Percentiles rank a stretch among this genome's conserved stretches.
Evolutionary conservation across 2,329 filamentous ascomycete species (phyloP).

Genomic region (Xylaria sp.): DNA sequence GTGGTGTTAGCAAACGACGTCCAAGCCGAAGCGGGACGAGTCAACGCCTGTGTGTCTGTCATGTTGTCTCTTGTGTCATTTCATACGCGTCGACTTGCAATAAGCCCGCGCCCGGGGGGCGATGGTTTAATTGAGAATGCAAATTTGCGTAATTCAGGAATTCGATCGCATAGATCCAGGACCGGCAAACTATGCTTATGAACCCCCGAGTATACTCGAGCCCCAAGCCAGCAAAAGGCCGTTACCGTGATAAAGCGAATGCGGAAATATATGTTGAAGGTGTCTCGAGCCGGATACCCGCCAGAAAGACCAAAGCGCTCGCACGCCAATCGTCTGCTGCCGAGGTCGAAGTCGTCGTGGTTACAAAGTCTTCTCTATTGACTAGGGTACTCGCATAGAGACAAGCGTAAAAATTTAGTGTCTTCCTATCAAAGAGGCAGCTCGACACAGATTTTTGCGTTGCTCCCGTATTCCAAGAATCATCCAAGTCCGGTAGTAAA

Average conservation of each 20-base stretch:
- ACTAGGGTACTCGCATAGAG: not conserved
- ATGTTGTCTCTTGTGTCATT: not conserved
- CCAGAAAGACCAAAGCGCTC: not conserved
- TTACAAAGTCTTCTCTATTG: not conserved
- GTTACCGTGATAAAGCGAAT: not conserved
- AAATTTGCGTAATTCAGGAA: not conserved
- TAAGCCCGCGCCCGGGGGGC: not conserved
- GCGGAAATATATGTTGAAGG: not conserved
- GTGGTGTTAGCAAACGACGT: slow-evolving; percentile 31
- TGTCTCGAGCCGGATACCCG: not conserved
- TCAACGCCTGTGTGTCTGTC: not conserved
- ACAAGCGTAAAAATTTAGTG: not conserved
- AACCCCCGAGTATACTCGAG: not conserved
- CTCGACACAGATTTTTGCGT: too few species aligned
- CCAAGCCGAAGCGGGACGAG: not conserved
- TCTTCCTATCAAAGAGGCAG: not conserved
- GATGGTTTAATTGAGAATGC: not conserved
- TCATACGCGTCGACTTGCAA: not conserved
- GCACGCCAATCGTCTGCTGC: not conserved
- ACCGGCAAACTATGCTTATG: not conserved
- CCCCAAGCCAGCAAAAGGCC: not conserved
- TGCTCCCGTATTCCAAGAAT: not conserved
- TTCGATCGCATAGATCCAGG: not conserved
- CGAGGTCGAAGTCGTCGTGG: not conserved
- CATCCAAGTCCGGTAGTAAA: not conserved